Evolutionary conservation across 768 basidiomycete genomes (phyloP).

Genomic region (Suillus subalutaceus): DNA sequence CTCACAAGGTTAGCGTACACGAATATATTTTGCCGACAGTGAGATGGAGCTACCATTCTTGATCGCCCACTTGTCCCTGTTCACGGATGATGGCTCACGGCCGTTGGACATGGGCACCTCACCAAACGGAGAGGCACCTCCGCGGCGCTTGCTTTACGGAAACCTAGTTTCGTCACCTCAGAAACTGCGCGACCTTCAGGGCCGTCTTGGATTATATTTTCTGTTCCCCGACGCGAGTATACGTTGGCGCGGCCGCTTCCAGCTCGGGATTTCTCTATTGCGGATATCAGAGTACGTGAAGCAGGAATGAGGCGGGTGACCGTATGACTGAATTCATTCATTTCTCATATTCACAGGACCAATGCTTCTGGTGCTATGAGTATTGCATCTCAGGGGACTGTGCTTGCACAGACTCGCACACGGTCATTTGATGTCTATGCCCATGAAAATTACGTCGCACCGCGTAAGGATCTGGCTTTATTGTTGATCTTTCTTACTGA

Average conservation of each 20-base stretch:
- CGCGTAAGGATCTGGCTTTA: slow-evolving; percentile 55
- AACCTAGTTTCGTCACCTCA: slow-evolving; percentile 84
- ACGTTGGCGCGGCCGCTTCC: slow-evolving; percentile 74
- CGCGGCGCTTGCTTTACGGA: slow-evolving; percentile 76
- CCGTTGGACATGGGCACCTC: slow-evolving; percentile 67
- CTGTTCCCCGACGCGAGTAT: slow-evolving; percentile 91
- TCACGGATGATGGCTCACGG: slow-evolving; percentile 65
- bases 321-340: slow-evolving; percentile 19
- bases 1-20: slow-evolving; percentile 20
- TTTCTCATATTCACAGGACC: slow-evolving; percentile 36
- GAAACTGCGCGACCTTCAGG: slow-evolving; percentile 77
- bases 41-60: slow-evolving; percentile 88
- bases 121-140: slow-evolving; percentile 43
- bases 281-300: slow-evolving; percentile 71
- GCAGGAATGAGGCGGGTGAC: slow-evolving; percentile 17
- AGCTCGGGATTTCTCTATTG: slow-evolving; percentile 72
- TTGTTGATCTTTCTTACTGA: slow-evolving; percentile 22
- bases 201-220: slow-evolving; percentile 83
- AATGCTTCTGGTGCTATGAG: slow-evolving; percentile 54
- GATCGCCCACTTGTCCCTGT: slow-evolving; percentile 79
- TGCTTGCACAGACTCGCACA: slow-evolving; percentile 75
- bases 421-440: slow-evolving; percentile 78
- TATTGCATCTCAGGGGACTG: slow-evolving; percentile 59
- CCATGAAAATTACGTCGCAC: slow-evolving; percentile 74
- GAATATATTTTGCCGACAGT: slow-evolving; percentile 45